Percentiles rank a stretch among this genome's conserved stretches.
Conservation (phyloP, 2,329 filamentous ascomycete species). For the Fusarium siculi region DNA sequence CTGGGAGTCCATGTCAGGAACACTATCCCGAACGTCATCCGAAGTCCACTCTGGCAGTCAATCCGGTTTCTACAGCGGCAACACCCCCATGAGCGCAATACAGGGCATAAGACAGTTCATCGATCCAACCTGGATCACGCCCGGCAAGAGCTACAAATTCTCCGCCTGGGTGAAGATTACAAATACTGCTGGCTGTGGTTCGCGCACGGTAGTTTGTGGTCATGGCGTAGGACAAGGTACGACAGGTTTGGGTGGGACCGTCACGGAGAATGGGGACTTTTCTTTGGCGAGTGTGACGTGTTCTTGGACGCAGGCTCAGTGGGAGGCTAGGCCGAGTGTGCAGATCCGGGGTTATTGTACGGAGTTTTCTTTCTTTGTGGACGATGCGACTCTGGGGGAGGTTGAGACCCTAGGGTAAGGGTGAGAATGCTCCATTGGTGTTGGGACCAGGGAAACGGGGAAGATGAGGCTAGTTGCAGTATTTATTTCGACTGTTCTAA, state of each 20-base stretch:
- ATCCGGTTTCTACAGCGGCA: not conserved
- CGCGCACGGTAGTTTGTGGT: not conserved
- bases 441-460: not conserved
- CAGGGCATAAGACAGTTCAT: not conserved
- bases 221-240: not conserved
- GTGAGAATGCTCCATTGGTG: rapidly evolving
- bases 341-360: not conserved
- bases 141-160: not conserved
- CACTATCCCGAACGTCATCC: not conserved
- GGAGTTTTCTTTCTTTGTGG: not conserved
- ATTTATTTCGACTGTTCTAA: not conserved
- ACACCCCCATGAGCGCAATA: not conserved
- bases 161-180: not conserved
- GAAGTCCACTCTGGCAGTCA: not conserved
- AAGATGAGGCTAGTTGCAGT: rapidly evolving
- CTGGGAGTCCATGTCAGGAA: not conserved
- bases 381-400: not conserved
- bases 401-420: not conserved
- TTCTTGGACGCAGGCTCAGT: constrained; percentile 4
- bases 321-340: not conserved
- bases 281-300: not conserved
- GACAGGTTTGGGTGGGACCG: not conserved
- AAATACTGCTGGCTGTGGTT: not conserved
- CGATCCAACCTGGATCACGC: not conserved
- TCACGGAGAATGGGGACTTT: not conserved